Percentiles rank a stretch among this genome's conserved stretches.
These are phyloP conservation scores for Neoboletus magnificus DNA, from an alignment of 768 basidiomycete species.

Conservation along the genomic window DNA sequence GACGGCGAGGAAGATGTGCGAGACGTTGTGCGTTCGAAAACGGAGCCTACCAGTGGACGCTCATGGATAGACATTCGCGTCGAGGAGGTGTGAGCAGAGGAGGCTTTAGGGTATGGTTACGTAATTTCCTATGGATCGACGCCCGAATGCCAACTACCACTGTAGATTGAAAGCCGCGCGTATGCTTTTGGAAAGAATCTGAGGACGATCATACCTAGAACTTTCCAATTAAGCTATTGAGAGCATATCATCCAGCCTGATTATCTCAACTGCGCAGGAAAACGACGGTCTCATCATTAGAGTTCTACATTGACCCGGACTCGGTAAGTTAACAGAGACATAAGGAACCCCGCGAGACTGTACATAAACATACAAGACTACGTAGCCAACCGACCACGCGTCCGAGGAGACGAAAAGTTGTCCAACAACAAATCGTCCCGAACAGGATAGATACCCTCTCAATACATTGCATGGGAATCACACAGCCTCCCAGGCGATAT, in stretches of 20 bases:
- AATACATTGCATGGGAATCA: not conserved
- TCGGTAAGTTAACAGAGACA: too few relatives aligned
- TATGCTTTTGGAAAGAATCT: too few relatives aligned
- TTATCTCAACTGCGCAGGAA: not conserved
- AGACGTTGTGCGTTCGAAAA: conserved; percentile 40
- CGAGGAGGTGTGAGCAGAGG: not conserved
- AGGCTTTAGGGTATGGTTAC: conserved; percentile 1
- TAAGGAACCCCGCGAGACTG: too few relatives aligned
- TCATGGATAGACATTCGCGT: conserved; percentile 23
- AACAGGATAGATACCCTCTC: not conserved
- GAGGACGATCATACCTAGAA: too few relatives aligned
- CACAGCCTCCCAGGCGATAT: not conserved
- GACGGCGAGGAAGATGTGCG: conserved; percentile 24
- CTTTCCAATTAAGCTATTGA: not conserved
- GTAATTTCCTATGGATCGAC: conserved; percentile 4
- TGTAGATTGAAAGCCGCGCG: too few relatives aligned
- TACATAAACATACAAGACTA: too few relatives aligned
- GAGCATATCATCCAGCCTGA: not conserved
- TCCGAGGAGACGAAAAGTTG: not conserved
- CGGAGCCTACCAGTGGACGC: conserved; percentile 40
- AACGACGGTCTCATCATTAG: not conserved
- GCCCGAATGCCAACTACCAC: too few relatives aligned
- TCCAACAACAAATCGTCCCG: not conserved
- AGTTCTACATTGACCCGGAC: not conserved
- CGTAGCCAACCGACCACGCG: too few relatives aligned